Percentiles rank a stretch among this genome's conserved stretches.
phyloP scores from a whole-genome alignment of 2,329 filamentous ascomycete species.

The Colletotrichum horii region DNA sequence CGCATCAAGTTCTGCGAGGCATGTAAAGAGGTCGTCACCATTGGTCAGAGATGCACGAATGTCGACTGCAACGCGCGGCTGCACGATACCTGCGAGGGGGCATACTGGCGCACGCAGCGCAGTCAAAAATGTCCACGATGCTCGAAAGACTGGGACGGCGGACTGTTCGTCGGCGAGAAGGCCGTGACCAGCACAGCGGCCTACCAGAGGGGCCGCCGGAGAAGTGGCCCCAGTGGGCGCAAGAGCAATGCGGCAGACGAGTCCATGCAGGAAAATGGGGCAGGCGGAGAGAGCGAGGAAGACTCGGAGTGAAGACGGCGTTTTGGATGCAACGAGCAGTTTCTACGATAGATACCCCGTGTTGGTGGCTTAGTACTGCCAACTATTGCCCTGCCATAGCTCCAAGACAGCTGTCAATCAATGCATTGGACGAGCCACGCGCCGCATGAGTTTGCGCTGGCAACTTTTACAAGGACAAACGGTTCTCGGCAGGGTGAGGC shows the following conservation, averaged over 20 bases:
- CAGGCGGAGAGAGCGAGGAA: slow-evolving; percentile 29
- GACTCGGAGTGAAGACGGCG: not conserved
- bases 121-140: slow-evolving; percentile 70
- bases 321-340: not conserved
- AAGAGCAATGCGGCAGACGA: slow-evolving; percentile 35
- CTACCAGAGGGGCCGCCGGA: slow-evolving; percentile 48
- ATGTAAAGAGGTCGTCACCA: slow-evolving; percentile 88
- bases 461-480: not conserved
- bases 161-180: slow-evolving; percentile 59
- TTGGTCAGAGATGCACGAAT: slow-evolving; percentile 78
- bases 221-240: slow-evolving; percentile 33
- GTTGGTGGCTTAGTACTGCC: not conserved
- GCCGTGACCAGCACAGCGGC: slow-evolving; percentile 60
- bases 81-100: slow-evolving; percentile 77
- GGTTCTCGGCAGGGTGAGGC: not conserved
- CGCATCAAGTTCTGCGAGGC: slow-evolving; percentile 87
- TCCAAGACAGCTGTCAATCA: not conserved
- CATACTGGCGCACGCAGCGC: slow-evolving; percentile 72
- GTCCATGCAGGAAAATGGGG: slow-evolving; percentile 25
- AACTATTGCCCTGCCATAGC: not conserved
- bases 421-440: not conserved
- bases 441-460: not conserved
- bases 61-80: slow-evolving; percentile 72
- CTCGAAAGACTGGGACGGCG: slow-evolving; percentile 52
- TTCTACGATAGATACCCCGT: slow-evolving; percentile 14